Evolutionary conservation across 768 basidiomycete species (phyloP).

Genomic region (Mrakia blollopis): DNA sequence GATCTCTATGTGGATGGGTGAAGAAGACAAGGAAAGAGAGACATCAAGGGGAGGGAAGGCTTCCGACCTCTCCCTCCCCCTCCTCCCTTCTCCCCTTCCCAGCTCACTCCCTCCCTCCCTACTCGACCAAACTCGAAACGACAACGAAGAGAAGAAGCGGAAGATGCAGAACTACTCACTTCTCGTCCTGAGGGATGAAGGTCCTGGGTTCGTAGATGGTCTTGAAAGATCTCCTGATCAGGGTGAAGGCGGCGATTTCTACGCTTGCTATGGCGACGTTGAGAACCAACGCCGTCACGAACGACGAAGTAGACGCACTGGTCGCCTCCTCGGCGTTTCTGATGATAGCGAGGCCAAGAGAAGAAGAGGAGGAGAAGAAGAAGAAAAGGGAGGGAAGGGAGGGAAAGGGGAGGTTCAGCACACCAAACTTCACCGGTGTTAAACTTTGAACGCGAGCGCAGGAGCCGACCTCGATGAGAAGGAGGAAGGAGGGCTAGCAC

Average conservation of each 20-base stretch:
- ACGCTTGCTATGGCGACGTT: conserved; percentile 54
- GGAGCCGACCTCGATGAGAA: background rate
- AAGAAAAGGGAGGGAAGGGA: conserved; percentile 19
- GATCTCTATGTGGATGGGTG: background rate
- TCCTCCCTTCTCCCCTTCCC: conserved; percentile 32
- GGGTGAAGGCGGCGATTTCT: conserved; percentile 74
- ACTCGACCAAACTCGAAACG: background rate
- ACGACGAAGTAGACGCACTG: conserved; percentile 66
- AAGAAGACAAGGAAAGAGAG: no score
- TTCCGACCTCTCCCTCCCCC: conserved; percentile 3
- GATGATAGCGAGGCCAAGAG: no score
- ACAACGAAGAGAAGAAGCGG: conserved; percentile 8
- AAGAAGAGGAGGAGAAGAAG: background rate
- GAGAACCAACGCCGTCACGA: conserved; percentile 77
- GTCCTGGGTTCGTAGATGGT: conserved; percentile 85
- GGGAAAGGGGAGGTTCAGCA: background rate
- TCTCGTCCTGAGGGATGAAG: conserved; percentile 56
- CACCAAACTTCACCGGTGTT: no score
- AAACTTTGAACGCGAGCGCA: background rate
- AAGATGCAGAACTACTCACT: conserved; percentile 38
- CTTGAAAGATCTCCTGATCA: conserved; percentile 77
- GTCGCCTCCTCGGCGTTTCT: background rate
- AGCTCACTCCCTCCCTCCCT: background rate
- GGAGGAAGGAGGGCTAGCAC: background rate
- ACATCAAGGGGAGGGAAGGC: no score